Evolutionary conservation across 345 rosid genomes (phyloP), one percentile per base, ranked within the genome.

Genomic region (Bruguiera gymnorhiza): DNA sequence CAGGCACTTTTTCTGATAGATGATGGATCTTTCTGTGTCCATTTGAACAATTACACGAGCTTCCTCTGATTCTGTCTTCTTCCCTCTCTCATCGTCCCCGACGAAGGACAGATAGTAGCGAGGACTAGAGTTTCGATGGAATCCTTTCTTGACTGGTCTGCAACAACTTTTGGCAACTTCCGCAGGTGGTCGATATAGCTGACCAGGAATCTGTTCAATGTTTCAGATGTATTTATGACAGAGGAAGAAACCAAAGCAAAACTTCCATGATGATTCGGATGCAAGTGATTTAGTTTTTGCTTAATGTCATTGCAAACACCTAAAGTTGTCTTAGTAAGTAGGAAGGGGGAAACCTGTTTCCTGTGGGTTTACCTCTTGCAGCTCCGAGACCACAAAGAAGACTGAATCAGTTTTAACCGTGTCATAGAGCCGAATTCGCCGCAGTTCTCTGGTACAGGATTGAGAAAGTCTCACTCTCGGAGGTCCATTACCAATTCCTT

Each of bases 11-110:
- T 87, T 91, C 75, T 89, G 86, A 80, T 94, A 90, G 67, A 89
- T 79, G n/a, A 87, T 73, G 31, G 97, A 78, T 70, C 85, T 87
- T 74, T 94, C 96, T 1, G 98, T 94, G 83, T 94, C 98, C 98
- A 91, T 94, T 74, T 94, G 98, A 65, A 91, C 81, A 34, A 91
- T 84, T 21, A 89, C 80, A 39, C 67, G 95, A 6, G 85, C 78
- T 72, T 83, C 83, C 59, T 83, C 85, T 34, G 75, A 50, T 20
- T 80, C 75, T 55, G 65, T 66, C 43, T 58, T 60, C 29, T 53
- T 76, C 65, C 62, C 86, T 57, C 70, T 82, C 20, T 77, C 84
- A 59, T 77, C 84, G 30, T 60, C 76, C 50, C 79, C 88, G 15
- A 84, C 29, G 53, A 79, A 81, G 31, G 97, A 91, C 24, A 89